These are phyloP conservation scores for Calonectria honghensis DNA, from an alignment of 2,329 filamentous ascomycete genomes.

Conservation along the genomic window DNA sequence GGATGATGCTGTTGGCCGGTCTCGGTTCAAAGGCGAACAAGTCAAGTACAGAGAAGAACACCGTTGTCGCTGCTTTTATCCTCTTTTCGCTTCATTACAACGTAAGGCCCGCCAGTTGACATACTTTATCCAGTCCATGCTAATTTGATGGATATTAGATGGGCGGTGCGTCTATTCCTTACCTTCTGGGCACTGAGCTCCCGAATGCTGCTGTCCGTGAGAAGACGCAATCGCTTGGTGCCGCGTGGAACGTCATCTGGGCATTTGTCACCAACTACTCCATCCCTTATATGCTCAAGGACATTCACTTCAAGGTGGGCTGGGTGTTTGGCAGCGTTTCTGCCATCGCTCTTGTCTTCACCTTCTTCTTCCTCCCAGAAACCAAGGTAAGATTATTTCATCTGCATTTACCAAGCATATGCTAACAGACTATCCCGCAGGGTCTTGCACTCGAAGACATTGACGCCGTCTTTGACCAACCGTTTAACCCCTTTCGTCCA, in stretches of 20 bases:
- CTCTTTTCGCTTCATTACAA: constrained; percentile 11
- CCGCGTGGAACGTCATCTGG: constrained; percentile 41
- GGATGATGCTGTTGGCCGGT: constrained; percentile 28
- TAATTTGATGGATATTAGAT: constrained; percentile 16
- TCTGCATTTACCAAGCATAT: neutral
- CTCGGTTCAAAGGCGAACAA: constrained; percentile 32
- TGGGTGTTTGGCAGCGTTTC: constrained; percentile 42
- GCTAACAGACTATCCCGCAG: neutral
- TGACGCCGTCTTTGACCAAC: constrained; percentile 9
- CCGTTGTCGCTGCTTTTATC: constrained; percentile 20
- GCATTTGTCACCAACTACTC: constrained; percentile 42
- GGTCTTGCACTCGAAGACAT: constrained; percentile 14
- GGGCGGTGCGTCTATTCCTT: constrained; percentile 42
- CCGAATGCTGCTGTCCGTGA: constrained; percentile 39
- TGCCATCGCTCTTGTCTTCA: constrained; percentile 42
- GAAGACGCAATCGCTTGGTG: constrained; percentile 39
- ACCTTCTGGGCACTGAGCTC: constrained; percentile 42
- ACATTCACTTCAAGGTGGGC: constrained; percentile 37
- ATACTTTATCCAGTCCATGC: neutral
- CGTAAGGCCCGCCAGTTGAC: neutral
- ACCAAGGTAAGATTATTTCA: constrained; percentile 8
- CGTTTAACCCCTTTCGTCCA: constrained; percentile 14
- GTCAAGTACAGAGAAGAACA: neutral
- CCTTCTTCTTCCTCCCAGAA: constrained; percentile 44
- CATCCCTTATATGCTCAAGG: constrained; percentile 40